These are phyloP conservation scores for Casuarina glauca DNA, from an alignment of 306 rosid species.

Conservation along the genomic window DNA sequence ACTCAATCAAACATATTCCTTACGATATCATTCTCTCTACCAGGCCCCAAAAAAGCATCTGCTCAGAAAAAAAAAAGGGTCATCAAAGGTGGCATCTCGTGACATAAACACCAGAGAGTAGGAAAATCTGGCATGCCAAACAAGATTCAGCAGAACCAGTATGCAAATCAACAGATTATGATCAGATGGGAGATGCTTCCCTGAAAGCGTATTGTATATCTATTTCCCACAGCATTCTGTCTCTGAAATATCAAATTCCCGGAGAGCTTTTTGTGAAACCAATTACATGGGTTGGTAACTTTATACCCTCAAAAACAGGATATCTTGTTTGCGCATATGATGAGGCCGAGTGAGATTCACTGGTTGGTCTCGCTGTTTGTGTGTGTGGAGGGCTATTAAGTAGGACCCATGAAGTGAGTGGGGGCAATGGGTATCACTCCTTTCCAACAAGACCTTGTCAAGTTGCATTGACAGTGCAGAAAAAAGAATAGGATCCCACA, in stretches of 20 bases:
- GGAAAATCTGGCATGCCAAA: not conserved
- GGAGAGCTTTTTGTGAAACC: constrained; percentile 19
- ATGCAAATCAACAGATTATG: not conserved
- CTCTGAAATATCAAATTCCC: constrained; percentile 16
- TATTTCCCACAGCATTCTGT: constrained; percentile 3
- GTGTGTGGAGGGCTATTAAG: constrained; percentile 31
- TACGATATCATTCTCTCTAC: constrained; percentile 20
- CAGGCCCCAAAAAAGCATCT: constrained; percentile 17
- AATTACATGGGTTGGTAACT: constrained; percentile 43
- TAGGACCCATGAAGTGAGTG: constrained; percentile 52
- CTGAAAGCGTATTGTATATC: too few relatives aligned
- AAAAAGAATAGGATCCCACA: constrained; percentile 43
- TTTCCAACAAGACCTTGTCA: constrained; percentile 55
- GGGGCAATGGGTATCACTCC: constrained; percentile 62
- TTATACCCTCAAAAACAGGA: constrained; percentile 39
- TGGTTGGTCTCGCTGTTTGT: constrained; percentile 26
- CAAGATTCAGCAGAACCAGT: not conserved
- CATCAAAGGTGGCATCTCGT: constrained; percentile 1
- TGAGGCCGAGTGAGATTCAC: constrained; percentile 47
- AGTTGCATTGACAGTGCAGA: constrained; percentile 42
- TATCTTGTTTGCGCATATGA: constrained; percentile 41
- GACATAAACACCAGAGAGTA: constrained; percentile 12
- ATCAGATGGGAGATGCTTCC: too few relatives aligned
- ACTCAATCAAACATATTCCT: constrained; percentile 28
- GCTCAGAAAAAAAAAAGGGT: too few relatives aligned